Conservation (phyloP, 2,329 filamentous ascomycete species). For the Alternaria postmessia region DNA sequence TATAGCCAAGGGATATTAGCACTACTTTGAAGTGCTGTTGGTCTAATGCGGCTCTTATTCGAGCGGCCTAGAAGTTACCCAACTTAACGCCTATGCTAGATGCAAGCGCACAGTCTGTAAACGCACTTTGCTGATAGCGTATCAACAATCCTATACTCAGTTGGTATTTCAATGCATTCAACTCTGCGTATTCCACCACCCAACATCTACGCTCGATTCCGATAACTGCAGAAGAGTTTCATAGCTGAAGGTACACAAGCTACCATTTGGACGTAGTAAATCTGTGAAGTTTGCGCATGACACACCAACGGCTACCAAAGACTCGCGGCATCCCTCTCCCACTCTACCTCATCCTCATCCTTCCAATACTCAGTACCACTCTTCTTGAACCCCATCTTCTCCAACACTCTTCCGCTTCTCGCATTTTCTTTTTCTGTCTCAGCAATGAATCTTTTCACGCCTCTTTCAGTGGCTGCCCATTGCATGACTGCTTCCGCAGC, state of each 20-base stretch:
- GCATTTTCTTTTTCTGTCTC: slow-evolving; percentile 33
- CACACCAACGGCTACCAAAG: not conserved
- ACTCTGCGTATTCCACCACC: not conserved
- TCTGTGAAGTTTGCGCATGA: not conserved
- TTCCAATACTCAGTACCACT: slow-evolving; percentile 26
- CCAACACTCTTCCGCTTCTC: slow-evolving; percentile 33
- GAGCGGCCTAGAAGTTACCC: not conserved
- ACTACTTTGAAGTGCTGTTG: not conserved
- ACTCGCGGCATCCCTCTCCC: slow-evolving; percentile 13
- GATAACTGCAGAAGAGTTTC: not conserved
- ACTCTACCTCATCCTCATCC: slow-evolving; percentile 23
- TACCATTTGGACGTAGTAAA: no score
- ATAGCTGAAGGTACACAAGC: no score
- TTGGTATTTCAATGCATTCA: not conserved
- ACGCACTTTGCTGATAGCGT: not conserved
- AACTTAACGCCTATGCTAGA: not conserved
- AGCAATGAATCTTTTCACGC: slow-evolving; percentile 28
- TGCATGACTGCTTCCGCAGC: slow-evolving; percentile 29
- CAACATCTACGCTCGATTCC: not conserved
- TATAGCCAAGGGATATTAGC: not conserved
- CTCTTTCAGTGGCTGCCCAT: slow-evolving; percentile 20
- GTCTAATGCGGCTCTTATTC: not conserved
- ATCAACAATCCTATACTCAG: not conserved
- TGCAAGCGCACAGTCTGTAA: not conserved
- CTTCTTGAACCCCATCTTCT: slow-evolving; percentile 36